Conservation (phyloP, 2,329 filamentous ascomycete genomes). For the Phaeophleospora eucalypticola region DNA sequence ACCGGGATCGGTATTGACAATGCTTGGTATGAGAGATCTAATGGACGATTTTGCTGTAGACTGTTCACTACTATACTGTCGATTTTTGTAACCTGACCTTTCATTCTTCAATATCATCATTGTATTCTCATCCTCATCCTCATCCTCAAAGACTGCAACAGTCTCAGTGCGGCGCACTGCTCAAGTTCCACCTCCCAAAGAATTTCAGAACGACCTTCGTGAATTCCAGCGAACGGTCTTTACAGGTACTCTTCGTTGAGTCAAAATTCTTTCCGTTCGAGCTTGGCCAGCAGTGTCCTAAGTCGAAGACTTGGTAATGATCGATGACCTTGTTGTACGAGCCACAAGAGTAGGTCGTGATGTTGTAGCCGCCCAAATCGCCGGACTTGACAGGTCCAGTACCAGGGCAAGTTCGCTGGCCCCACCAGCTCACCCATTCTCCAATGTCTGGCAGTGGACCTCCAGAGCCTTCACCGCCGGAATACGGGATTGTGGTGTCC, state of each 20-base stretch:
- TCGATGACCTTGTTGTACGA: slow-evolving; percentile 33
- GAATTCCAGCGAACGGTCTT: slow-evolving; percentile 21
- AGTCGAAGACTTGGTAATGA: slow-evolving; percentile 38
- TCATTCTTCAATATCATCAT: too few species aligned
- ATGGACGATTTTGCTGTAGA: too few species aligned
- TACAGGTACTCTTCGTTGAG: slow-evolving; percentile 15
- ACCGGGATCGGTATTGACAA: too few species aligned
- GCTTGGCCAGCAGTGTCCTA: slow-evolving; percentile 42
- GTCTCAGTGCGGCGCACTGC: slow-evolving; percentile 16
- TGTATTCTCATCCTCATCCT: too few species aligned
- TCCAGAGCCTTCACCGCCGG: slow-evolving; percentile 28
- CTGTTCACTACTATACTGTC: too few species aligned
- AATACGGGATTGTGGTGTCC: slow-evolving; percentile 42
- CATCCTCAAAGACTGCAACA: neutral
- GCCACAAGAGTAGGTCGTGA: slow-evolving; percentile 28
- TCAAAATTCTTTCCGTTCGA: slow-evolving; percentile 20
- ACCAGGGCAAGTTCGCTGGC: slow-evolving; percentile 31
- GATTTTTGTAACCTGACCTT: too few species aligned
- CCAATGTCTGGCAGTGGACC: slow-evolving; percentile 27
- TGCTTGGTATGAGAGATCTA: too few species aligned
- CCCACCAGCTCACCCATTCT: slow-evolving; percentile 39
- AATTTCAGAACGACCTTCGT: slow-evolving; percentile 26
- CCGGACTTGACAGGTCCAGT: slow-evolving; percentile 25
- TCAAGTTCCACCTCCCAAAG: slow-evolving; percentile 24
- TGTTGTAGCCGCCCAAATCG: slow-evolving; percentile 28